Base-by-base conservation (phyloP, 352 stramenopile species). In the Aphanomyces invadans region DNA sequence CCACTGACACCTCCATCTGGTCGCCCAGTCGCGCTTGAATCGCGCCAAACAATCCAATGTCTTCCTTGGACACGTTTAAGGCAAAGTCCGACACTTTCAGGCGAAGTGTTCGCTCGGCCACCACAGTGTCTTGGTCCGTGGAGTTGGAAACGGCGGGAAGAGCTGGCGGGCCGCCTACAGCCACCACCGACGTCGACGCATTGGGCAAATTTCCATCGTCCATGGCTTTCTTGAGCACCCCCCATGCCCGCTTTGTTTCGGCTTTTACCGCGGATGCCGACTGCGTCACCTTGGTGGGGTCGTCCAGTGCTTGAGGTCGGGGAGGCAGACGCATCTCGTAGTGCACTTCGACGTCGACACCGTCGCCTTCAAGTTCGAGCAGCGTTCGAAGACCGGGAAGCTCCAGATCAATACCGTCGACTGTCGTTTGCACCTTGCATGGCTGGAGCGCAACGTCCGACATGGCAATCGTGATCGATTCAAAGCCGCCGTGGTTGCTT, bases 81-180 rank as follows among this genome's bases (percentile, higher is more conserved):
- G 76, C 86, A 67, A 93, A 93, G 42, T 93, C 84, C 15, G 84
- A 92, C 79, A 95, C 89, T 52, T 80, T 76, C 69, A 95, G 78
- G 10, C 78, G 78, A 31, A 95, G 29, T 59, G 86, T 85, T 29
- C 86, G 74, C 39, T 77, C 75, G 2, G 79, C 86, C n/a, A 51
- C 12, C 3, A 52, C 15, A 5, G 3, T 19, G 17, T 28, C 23
- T 12, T 15, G 21, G 49, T 9, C 23, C 25, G 1, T 11, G 7
- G 36, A 42, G 7, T 15, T 15, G 7, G 36, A 42, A 15, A 42
- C 7, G 36, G 7, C 7, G 21, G 25, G 25, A 7, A 9, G 44
- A 7, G 44, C 12, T 11, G 49, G 19, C 29, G 25, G 5, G 17
- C 19, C 25, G 7, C 12, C 49, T 26, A 57, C 49, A n/a, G 49